These are phyloP conservation scores for Colletotrichum nymphaeae DNA, from an alignment of 2,329 filamentous ascomycete species.

Conservation along the genomic window DNA sequence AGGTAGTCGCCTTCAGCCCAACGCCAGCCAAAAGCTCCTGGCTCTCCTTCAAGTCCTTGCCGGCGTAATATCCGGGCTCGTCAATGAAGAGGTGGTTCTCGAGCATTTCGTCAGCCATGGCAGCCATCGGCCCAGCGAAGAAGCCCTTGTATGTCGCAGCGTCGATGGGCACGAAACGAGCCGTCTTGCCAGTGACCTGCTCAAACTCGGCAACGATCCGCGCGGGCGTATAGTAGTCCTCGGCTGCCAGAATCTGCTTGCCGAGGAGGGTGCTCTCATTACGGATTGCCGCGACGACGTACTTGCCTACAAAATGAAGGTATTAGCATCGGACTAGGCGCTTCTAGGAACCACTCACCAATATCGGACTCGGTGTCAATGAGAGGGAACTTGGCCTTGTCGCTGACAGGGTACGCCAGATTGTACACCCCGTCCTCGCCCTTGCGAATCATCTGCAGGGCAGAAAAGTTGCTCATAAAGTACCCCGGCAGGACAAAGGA, in stretches of 20 bases:
- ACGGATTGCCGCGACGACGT: conserved; percentile 20
- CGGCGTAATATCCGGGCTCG: conserved; percentile 38
- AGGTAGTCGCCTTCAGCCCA: conserved; percentile 17
- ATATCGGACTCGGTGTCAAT: conserved; percentile 47
- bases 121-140: conserved; percentile 30
- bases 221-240: conserved; percentile 32
- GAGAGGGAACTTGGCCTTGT: conserved; percentile 46
- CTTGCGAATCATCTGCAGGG: conserved; percentile 38
- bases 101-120: conserved; percentile 38
- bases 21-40: conserved; percentile 16
- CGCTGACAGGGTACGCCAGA: conserved; percentile 38
- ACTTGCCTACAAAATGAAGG: neutral
- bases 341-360: conserved; percentile 32
- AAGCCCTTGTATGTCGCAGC: conserved; percentile 40
- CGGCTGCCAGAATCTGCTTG: conserved; percentile 33
- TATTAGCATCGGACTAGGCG: too few relatives aligned
- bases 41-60: conserved; percentile 3
- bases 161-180: conserved; percentile 30
- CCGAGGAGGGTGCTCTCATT: conserved; percentile 11
- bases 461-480: conserved; percentile 63
- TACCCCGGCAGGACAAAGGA: conserved; percentile 61
- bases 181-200: conserved; percentile 22
- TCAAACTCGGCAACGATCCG: conserved; percentile 34
- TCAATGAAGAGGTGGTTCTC: conserved; percentile 40
- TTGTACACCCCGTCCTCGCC: conserved; percentile 42